A percentile compares a stretch with the other conserved stretches of the same genome.
phyloP scores from a whole-genome alignment of 306 rosid genomes.

The Macrotyloma uniflorum region DNA sequence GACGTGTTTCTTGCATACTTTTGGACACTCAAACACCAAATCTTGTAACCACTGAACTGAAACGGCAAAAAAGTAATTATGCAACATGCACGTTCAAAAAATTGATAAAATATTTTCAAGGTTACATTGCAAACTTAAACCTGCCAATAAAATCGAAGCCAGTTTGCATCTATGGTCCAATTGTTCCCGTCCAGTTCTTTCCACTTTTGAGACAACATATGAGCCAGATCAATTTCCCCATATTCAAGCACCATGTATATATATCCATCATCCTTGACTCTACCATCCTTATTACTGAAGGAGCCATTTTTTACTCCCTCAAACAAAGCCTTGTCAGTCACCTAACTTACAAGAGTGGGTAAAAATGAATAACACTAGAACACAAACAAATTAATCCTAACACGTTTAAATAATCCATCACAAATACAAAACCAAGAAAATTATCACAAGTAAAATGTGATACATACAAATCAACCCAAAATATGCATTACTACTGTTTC shows the following conservation, averaged over 20 bases:
- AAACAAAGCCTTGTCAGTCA: conserved; percentile 88
- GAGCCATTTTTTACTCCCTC: conserved; percentile 78
- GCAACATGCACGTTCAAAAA: conserved; percentile 34
- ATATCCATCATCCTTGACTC: conserved; percentile 90
- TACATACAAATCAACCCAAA: background rate
- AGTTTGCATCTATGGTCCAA: conserved; percentile 75
- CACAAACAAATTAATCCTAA: conserved; percentile 2
- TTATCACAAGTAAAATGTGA: background rate
- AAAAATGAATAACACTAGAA: conserved; percentile 24
- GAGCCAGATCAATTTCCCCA: conserved; percentile 99
- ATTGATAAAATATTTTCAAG: conserved; percentile 21
- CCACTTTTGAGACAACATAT: conserved; percentile 98
- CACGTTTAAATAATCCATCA: background rate
- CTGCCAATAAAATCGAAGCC: conserved; percentile 99
- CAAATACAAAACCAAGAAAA: background rate
- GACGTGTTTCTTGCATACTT: background rate
- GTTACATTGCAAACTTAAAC: conserved; percentile 37
- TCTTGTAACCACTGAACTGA: conserved; percentile 6
- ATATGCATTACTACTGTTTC: background rate
- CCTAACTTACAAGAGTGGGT: conserved; percentile 51
- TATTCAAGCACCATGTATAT: conserved; percentile 98
- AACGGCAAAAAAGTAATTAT: conserved; percentile 11
- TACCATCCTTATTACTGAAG: conserved; percentile 73
- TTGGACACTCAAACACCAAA: background rate
- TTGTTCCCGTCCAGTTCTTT: conserved; percentile 69